Evolutionary conservation across 257 asterid species (phyloP).

Genomic region (Fraxinus cuspidata): DNA sequence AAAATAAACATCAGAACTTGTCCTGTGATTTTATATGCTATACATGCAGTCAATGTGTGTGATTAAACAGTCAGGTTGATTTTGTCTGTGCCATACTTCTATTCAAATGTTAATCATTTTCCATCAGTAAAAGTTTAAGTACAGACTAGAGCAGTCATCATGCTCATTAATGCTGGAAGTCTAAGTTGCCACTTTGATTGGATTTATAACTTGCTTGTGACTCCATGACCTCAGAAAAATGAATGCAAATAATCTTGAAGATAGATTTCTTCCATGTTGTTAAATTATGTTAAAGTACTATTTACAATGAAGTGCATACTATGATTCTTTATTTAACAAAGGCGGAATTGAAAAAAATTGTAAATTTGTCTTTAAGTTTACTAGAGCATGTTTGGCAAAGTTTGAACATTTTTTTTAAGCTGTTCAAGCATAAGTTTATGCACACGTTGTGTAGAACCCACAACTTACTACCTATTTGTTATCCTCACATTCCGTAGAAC

Average conservation of each 20-base stretch:
- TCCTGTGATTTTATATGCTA: neutral
- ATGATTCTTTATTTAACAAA: neutral
- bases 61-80: neutral
- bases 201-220: no score
- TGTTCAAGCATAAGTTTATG: no score
- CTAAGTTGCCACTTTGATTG: no score
- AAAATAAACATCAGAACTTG: neutral
- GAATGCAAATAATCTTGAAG: neutral
- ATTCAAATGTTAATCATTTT: neutral
- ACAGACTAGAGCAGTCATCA: neutral
- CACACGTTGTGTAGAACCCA: no score
- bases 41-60: neutral
- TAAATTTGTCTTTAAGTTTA: neutral
- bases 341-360: neutral
- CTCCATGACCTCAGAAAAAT: neutral
- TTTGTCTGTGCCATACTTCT: neutral
- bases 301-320: neutral
- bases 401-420: neutral
- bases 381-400: neutral
- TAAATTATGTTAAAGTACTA: neutral
- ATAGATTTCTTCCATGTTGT: neutral
- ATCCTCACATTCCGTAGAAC: no score
- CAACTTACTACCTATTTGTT: no score
- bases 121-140: no score
- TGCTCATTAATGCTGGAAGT: neutral